Base-by-base conservation (phyloP, 2,329 filamentous ascomycete genomes). In the Monosporascus sp. region DNA sequence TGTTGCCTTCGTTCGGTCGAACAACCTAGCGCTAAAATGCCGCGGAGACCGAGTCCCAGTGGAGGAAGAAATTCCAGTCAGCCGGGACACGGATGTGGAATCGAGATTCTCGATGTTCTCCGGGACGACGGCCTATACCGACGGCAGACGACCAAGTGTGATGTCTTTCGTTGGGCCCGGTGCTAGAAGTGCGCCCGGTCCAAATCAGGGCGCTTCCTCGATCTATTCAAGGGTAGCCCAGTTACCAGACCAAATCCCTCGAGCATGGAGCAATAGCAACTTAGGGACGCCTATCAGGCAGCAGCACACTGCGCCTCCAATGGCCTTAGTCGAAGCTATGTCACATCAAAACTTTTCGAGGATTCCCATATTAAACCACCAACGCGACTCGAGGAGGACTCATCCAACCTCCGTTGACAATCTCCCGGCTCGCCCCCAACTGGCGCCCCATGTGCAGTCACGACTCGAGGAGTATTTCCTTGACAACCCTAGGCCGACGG, bases 1-100 rank as follows among this genome's bases (percentile, higher is more conserved):
- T 52, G 69, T 85, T 9, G 79, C 78, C 8, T 83, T 83, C 54
- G 81, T 83, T 53, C 73, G 79, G 7, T 83, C 80, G 4, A 80
- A 82, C 63, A 81, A 83, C 58, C 67, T 82, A 15, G 69, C 75
- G 15, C 62, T 69, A 15, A 66, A 70, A 35, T 67, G 63, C 20
- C 45, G 58, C n/a, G 51, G 55, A 22, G 57, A 61, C 6, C 51
- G 51, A 25, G 48, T 39, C 14, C 35, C 49, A 9, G 22, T 56
- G 11, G 58, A 58, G 15, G 57, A 60, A 37, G 55, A 62, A 31
- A 52, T 57, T 14, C 54, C 56, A 25, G 53, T 44, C 24, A 55
- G 57, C 36, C 51, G 41, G n/a, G 63, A 64, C 24, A 57, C 60
- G 7, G 66, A 65, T 20, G 54, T 60, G 15, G 61, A 65, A 50